A percentile compares a stretch with the other conserved stretches of the same genome.
Conservation (phyloP, 1,139 yeast species). For the Barnettozyma hawaiiensis region DNA sequence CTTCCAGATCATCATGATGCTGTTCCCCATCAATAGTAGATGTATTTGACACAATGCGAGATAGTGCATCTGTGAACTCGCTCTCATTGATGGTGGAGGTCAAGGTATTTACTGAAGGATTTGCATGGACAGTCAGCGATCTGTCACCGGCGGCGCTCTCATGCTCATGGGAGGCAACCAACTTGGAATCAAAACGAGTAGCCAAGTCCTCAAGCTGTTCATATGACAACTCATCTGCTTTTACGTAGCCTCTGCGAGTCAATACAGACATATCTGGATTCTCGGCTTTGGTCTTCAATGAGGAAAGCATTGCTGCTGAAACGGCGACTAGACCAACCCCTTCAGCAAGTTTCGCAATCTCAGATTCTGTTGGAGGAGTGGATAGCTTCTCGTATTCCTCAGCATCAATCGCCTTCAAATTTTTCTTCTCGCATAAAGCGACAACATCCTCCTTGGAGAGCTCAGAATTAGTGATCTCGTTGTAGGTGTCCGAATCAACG, state of each 20-base stretch:
- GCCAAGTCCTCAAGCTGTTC: conserved; percentile 25
- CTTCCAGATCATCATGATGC: conserved; percentile 7
- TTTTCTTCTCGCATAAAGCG: conserved; percentile 18
- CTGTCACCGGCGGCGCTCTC: not conserved
- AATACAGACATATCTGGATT: conserved; percentile 24
- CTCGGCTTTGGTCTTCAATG: conserved; percentile 26
- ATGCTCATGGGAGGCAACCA: conserved; percentile 20
- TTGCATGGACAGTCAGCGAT: conserved; percentile 11
- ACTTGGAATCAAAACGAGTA: conserved; percentile 22
- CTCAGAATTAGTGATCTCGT: conserved; percentile 13
- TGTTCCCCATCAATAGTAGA: conserved; percentile 22
- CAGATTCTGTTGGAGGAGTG: conserved; percentile 26
- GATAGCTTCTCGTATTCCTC: conserved; percentile 24
- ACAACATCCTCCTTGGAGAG: conserved; percentile 22
- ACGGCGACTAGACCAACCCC: conserved; percentile 4
- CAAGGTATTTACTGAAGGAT: conserved; percentile 19
- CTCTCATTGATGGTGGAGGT: conserved; percentile 24
- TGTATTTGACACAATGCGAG: conserved; percentile 24
- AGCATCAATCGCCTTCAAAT: conserved; percentile 24
- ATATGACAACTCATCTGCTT: conserved; percentile 5
- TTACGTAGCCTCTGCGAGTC: conserved; percentile 3
- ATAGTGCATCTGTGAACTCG: conserved; percentile 28
- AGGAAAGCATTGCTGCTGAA: not conserved
- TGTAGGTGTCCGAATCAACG: conserved; percentile 13
- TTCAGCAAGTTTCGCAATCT: conserved; percentile 21